Evolutionary conservation across 805 yeast genomes (phyloP), one percentile per base, ranked within the genome.

Genomic region (Pichia cabralensis): DNA sequence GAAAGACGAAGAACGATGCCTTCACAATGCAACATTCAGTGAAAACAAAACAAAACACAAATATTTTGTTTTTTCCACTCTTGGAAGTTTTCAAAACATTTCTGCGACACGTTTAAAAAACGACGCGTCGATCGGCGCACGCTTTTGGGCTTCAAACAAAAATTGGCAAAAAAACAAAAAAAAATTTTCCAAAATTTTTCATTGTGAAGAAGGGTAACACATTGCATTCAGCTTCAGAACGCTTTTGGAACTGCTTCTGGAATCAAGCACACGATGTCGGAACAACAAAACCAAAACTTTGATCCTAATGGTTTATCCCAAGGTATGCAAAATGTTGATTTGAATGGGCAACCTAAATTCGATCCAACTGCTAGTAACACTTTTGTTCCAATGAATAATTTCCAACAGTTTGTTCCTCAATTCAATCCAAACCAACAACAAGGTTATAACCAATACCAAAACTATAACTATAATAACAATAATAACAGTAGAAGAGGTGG

Each of bases 281-380:
- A 51, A 26, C 47, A 47, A 17, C 35, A 35, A 20, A 28, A 28
- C 16, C 35, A 30, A 10, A 28, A 25, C n/a, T 55, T 56, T 47
- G 60, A 53, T 44, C 62, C 61, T 40, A 67, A 68, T 45, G 56
- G 66, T 36, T 55, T 69, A 58, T 51, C 63, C 30, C 58, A 61
- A 41, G 66, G 63, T 44, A 49, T 71, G 47, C 65, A 61, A 42
- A 61, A 67, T 43, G 45, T 66, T 39, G 58, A 62, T 38, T 39
- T 70, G 43, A 57, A 53, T 21, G 63, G 57, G 31, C 65, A 44
- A 14, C 31, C 36, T 18, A 37, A 34, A 11, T 73, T 50, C 56
- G 70, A 75, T 46, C 74, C 80, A 21, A 64, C 60, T 42, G 62
- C 61, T 25, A 69, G 69, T 9, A 64, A 64, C 41, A 32, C 70